These are phyloP conservation scores for Quillaja saponaria DNA, from an alignment of 306 rosid species.

Conservation along the genomic window DNA sequence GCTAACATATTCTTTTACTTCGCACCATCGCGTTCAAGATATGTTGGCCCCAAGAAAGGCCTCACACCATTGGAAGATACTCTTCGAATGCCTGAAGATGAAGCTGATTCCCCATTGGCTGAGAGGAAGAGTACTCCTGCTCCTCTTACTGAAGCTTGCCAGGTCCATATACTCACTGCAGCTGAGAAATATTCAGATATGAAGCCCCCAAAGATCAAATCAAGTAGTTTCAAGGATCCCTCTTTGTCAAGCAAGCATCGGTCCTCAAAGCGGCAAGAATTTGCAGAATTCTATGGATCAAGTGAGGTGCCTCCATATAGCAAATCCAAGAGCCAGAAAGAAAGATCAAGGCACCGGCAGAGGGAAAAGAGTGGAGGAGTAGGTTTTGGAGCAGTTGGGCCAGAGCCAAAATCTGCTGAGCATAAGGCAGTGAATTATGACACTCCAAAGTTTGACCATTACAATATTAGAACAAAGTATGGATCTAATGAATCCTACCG, in stretches of 20 bases:
- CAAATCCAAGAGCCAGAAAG: slow-evolving; percentile 83
- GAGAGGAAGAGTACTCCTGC: slow-evolving; percentile 49
- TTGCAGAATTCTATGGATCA: slow-evolving; percentile 75
- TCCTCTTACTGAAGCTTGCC: slow-evolving; percentile 56
- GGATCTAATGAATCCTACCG: slow-evolving; percentile 52
- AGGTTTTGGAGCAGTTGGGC: slow-evolving; percentile 45
- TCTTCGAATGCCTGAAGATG: slow-evolving; percentile 83
- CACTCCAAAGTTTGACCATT: slow-evolving; percentile 60
- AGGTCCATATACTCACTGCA: slow-evolving; percentile 49
- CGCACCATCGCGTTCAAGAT: slow-evolving; percentile 56
- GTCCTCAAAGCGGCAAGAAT: slow-evolving; percentile 67
- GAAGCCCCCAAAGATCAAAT: slow-evolving; percentile 75
- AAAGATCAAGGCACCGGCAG: slow-evolving; percentile 76
- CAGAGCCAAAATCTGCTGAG: slow-evolving; percentile 57
- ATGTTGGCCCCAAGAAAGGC: slow-evolving; percentile 40
- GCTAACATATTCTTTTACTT: slow-evolving; percentile 46
- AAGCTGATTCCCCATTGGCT: slow-evolving; percentile 39
- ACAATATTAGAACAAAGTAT: slow-evolving; percentile 69
- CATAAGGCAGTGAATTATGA: slow-evolving; percentile 50
- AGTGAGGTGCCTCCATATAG: slow-evolving; percentile 58
- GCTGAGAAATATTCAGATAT: slow-evolving; percentile 60
- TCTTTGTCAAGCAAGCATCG: slow-evolving; percentile 73
- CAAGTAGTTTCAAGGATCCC: slow-evolving; percentile 83
- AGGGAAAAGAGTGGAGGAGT: slow-evolving; percentile 83
- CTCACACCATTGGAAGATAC: slow-evolving; percentile 71